Conservation (phyloP, 2,329 filamentous ascomycete genomes). For the Penicillium sp. region DNA sequence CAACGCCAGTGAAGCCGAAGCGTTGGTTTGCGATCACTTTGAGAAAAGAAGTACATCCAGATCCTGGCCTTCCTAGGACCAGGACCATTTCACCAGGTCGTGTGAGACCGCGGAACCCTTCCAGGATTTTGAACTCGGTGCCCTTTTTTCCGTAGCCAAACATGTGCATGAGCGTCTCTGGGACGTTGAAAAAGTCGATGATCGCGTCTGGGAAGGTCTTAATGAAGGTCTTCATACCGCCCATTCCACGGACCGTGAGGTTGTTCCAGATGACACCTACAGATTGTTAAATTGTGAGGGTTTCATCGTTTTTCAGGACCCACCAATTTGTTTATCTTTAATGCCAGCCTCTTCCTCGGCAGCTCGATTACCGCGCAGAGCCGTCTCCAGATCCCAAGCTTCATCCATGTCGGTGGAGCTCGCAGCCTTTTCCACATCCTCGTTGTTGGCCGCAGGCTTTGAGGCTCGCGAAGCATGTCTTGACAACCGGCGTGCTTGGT, state of each 20-base stretch:
- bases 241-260: constrained; percentile 72
- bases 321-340: constrained; percentile 70
- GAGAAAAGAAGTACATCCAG: constrained; percentile 68
- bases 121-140: constrained; percentile 69
- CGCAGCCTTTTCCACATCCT: constrained; percentile 60
- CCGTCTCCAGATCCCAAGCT: constrained; percentile 72
- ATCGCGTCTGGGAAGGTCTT: constrained; percentile 77
- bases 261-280: constrained; percentile 73
- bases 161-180: constrained; percentile 61
- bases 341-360: constrained; percentile 77
- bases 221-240: constrained; percentile 69
- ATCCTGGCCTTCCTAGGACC: constrained; percentile 74
- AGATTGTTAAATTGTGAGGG: neutral
- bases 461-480: constrained; percentile 31
- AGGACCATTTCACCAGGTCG: constrained; percentile 86
- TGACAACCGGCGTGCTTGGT: constrained; percentile 37
- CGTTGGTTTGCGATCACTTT: constrained; percentile 67
- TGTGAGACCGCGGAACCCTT: constrained; percentile 60
- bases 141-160: constrained; percentile 67
- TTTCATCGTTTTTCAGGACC: neutral
- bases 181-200: constrained; percentile 71
- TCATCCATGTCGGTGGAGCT: constrained; percentile 48
- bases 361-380: constrained; percentile 67
- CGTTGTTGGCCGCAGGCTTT: constrained; percentile 17
- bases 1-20: constrained; percentile 58